Base-by-base conservation (phyloP, 1,139 yeast genomes). In the Diutina pseudorugosa region DNA sequence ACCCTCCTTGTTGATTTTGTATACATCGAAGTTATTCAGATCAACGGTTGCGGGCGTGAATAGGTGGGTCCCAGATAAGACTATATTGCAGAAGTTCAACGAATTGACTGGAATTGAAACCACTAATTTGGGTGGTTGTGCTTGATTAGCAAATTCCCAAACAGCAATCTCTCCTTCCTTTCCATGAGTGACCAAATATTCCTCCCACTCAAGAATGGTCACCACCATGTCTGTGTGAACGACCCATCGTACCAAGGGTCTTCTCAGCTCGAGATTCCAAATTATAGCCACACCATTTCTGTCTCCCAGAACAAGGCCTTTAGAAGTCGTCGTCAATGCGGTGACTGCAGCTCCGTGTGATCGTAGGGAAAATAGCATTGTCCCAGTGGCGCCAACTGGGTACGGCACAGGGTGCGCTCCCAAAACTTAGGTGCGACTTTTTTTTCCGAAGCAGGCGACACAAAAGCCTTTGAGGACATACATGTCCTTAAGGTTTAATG, bases 1-100 rank as follows among this genome's bases (percentile, higher is more conserved):
- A 2, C 23, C 49, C 19, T 45, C 36, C 30, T 25, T 12, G 18
- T 45, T 33, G 18, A 45, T 45, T 16, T 27, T 25, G 49, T 45
- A 45, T 7, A 45, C 49, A 18, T 45, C 49, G 16, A 45, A 45
- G 6, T 45, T 45, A 16, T 45, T 45, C 49, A 45, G 49, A 27
- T 45, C 49, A 16, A 33, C 25, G 9, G 49, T 45, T 8, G 49
- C 49, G 14, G 49, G 40, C 9, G 49, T 45, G 14, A 45, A 45
- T 18, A 45, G 18, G 14, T 45, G 25, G 2, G 11, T n/a, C 4
- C 49, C 49, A 16, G 36, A 21, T 4, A 45, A 27, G n/a, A 16
- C 30, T 16, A 45, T 45, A 21, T 27, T 45, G 21, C 49, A 45
- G 12, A 45, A 45, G 21, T 45, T 45, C 9, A 45, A 16, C n/a